phyloP scores from a whole-genome alignment of 2,329 filamentous ascomycete species.

The Phialophora tarda region DNA sequence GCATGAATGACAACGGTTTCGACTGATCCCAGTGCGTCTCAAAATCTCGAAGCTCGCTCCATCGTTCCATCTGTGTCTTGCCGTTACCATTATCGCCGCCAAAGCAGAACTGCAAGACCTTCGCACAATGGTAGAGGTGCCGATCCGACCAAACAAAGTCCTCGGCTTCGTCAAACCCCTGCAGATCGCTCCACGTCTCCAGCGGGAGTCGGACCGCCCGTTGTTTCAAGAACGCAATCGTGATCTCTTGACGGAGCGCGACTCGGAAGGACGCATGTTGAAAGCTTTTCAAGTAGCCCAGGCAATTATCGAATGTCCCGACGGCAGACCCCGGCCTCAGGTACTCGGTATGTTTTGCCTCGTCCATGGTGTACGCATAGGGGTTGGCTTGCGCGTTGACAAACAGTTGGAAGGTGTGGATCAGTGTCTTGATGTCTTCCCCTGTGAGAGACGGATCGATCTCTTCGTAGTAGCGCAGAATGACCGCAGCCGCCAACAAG shows the following conservation, averaged over 20 bases:
- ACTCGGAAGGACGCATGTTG: conserved; percentile 38
- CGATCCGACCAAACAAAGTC: conserved; percentile 55
- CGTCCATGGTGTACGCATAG: conserved; percentile 27
- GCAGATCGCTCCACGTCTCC: conserved; percentile 36
- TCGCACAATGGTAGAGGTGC: conserved; percentile 66
- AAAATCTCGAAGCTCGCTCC: conserved; percentile 38
- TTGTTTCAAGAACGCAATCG: conserved; percentile 37
- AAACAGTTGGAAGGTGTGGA: conserved; percentile 37
- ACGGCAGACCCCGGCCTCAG: conserved; percentile 25
- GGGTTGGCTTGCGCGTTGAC: conserved; percentile 37
- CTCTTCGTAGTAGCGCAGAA: conserved; percentile 64
- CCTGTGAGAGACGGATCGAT: conserved; percentile 56
- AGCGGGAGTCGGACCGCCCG: conserved; percentile 34
- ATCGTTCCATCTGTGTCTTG: conserved; percentile 27
- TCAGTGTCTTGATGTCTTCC: conserved; percentile 42
- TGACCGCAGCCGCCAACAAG: conserved; percentile 61
- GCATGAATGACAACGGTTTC: conserved; percentile 38
- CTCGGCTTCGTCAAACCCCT: conserved; percentile 37
- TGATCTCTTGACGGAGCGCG: conserved; percentile 37
- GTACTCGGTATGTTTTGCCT: conserved; percentile 26
- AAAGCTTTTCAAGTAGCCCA: conserved; percentile 37
- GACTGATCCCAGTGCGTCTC: conserved; percentile 37
- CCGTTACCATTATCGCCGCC: conserved; percentile 35
- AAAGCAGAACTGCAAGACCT: conserved; percentile 69
- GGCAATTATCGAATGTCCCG: conserved; percentile 25